These are phyloP conservation scores for Saturnispora ahearnii DNA, from an alignment of 805 yeast genomes.

Conservation along the genomic window DNA sequence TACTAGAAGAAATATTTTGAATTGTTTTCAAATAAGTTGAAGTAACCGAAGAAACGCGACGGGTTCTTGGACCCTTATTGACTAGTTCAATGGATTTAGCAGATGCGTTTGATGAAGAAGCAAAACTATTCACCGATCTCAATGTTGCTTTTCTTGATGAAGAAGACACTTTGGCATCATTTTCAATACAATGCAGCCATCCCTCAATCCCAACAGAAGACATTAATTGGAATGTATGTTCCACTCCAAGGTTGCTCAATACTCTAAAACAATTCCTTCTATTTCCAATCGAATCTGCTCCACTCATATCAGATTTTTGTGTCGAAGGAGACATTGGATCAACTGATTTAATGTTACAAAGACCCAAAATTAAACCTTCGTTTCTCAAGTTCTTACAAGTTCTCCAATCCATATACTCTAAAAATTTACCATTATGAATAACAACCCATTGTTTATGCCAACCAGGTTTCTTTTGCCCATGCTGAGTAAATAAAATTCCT, in stretches of 20 bases:
- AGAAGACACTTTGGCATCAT: constrained; percentile 1
- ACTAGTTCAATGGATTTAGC: neutral
- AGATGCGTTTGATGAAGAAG: constrained; percentile 1
- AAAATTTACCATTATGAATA: constrained; percentile 54
- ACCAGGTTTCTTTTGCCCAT: constrained; percentile 53
- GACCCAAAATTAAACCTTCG: constrained; percentile 60
- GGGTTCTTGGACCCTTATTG: constrained; percentile 12
- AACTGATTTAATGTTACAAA: constrained; percentile 50
- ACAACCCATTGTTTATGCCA: constrained; percentile 93
- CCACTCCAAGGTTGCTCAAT: constrained; percentile 55
- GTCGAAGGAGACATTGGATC: constrained; percentile 22
- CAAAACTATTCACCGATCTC: neutral
- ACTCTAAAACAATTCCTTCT: constrained; percentile 64
- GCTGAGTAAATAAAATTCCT: constrained; percentile 49
- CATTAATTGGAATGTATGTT: constrained; percentile 67
- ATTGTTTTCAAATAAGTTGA: constrained; percentile 30
- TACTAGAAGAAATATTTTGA: constrained; percentile 40
- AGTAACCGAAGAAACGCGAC: constrained; percentile 30
- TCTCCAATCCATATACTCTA: constrained; percentile 76
- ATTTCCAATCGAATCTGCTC: constrained; percentile 28
- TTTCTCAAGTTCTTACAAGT: constrained; percentile 52
- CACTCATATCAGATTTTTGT: constrained; percentile 30
- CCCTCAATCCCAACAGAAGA: constrained; percentile 54
- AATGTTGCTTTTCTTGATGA: neutral
- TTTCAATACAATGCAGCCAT: constrained; percentile 48